These are phyloP conservation scores for Cajanus cajan DNA, from an alignment of 306 rosid genomes.

Conservation along the genomic window DNA sequence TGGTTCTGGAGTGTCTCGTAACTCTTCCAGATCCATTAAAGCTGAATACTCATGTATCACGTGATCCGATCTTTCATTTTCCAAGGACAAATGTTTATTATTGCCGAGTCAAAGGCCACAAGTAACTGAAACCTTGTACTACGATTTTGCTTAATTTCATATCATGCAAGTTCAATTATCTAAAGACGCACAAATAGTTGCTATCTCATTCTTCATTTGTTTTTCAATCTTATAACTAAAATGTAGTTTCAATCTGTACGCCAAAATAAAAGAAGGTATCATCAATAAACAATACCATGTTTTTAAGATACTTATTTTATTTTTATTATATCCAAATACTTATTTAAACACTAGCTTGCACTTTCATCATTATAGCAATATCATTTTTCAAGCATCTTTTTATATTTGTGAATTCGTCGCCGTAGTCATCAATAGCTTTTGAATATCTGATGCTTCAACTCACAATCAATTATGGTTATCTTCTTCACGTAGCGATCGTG, in stretches of 20 bases:
- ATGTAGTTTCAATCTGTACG: not conserved
- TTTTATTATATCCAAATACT: too few species aligned
- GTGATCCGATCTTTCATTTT: not conserved
- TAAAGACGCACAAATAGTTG: not conserved
- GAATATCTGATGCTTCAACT: conserved; percentile 8
- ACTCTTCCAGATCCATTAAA: not conserved
- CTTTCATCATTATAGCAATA: not conserved
- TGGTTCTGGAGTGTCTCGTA: not conserved
- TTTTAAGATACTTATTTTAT: not conserved
- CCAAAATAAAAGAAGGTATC: not conserved
- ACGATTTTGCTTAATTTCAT: not conserved
- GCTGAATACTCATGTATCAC: not conserved
- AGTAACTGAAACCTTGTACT: not conserved
- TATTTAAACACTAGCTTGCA: not conserved
- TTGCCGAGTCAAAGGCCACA: not conserved
- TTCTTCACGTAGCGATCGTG: not conserved
- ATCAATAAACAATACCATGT: not conserved
- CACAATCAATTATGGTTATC: conserved; percentile 1
- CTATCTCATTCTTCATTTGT: not conserved
- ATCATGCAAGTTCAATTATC: not conserved
- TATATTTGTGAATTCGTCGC: not conserved
- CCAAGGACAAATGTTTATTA: not conserved
- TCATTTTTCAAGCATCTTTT: not conserved
- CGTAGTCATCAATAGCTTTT: not conserved
- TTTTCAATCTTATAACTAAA: not conserved